phyloP scores from a whole-genome alignment of 768 basidiomycete species.

The Cystobasidium onofrii region DNA sequence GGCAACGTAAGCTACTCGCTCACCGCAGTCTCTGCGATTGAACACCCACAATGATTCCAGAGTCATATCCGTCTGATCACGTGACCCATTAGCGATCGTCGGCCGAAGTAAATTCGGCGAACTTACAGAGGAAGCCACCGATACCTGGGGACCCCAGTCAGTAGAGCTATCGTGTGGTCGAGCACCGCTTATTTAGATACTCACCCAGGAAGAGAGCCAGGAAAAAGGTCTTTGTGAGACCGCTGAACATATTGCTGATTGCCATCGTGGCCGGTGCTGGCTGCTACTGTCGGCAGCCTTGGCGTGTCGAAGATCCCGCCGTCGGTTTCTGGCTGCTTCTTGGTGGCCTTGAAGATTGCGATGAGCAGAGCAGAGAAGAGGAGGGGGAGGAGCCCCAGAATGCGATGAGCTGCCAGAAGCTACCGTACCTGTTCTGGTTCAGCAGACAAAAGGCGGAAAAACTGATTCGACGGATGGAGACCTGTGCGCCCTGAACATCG shows the following conservation, averaged over 20 bases:
- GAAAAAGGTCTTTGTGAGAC: conserved; percentile 15
- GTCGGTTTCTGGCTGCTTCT: no score
- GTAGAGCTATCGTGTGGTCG: background rate
- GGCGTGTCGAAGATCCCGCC: background rate
- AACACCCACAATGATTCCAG: conserved; percentile 1
- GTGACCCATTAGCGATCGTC: background rate
- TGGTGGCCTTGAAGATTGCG: no score
- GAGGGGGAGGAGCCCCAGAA: background rate
- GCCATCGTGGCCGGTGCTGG: background rate
- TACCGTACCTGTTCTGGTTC: background rate
- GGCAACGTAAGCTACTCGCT: background rate
- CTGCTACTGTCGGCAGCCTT: background rate
- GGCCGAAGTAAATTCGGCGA: background rate
- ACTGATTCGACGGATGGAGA: background rate
- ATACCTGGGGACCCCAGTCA: background rate
- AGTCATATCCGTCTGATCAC: background rate
- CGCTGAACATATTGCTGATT: conserved; percentile 3
- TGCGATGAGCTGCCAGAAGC: background rate
- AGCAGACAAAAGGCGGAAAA: background rate
- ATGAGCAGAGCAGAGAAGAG: background rate
- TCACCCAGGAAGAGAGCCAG: conserved; percentile 8
- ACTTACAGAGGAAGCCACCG: conserved; percentile 11
- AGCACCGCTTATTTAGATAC: background rate
- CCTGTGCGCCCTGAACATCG: background rate
- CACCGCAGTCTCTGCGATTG: background rate